Conservation (phyloP, 108 stramenopile genomes). For the Fragilariopsis cylindrus region DNA sequence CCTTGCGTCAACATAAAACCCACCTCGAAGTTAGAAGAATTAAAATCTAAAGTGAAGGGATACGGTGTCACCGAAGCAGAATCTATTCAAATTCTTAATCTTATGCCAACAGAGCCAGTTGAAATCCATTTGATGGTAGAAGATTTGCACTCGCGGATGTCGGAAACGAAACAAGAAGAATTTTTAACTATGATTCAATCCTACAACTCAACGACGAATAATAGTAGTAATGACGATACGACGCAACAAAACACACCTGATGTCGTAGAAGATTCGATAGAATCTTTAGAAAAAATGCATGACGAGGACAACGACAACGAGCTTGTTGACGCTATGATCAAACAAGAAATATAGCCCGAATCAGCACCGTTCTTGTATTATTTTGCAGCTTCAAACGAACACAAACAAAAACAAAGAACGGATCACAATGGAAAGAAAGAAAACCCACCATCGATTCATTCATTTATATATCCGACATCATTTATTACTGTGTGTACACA, state of each 20-base stretch:
- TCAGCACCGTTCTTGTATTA: too few species aligned
- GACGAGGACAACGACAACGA: neutral
- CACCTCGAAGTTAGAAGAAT: conserved; percentile 27
- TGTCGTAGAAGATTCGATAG: conserved; percentile 17
- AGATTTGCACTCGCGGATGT: conserved; percentile 61
- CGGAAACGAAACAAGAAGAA: conserved; percentile 58
- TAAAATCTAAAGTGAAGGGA: conserved; percentile 24
- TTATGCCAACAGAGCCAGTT: conserved; percentile 77
- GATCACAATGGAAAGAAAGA: too few species aligned
- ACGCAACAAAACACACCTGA: neutral
- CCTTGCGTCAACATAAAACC: conserved; percentile 51
- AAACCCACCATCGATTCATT: too few species aligned
- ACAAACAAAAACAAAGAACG: neutral
- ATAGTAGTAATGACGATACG: neutral
- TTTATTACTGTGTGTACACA: too few species aligned
- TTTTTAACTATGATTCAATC: conserved; percentile 57
- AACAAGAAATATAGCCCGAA: neutral
- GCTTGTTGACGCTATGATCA: neutral
- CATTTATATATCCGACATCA: too few species aligned
- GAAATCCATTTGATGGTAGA: conserved; percentile 84
- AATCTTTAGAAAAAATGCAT: neutral
- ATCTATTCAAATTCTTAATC: conserved; percentile 77
- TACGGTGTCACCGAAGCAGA: conserved; percentile 78
- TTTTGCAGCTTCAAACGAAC: too few species aligned
- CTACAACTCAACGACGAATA: conserved; percentile 25